Base-by-base conservation (phyloP, 106 monocot species). In the Dendrobium catenatum region DNA sequence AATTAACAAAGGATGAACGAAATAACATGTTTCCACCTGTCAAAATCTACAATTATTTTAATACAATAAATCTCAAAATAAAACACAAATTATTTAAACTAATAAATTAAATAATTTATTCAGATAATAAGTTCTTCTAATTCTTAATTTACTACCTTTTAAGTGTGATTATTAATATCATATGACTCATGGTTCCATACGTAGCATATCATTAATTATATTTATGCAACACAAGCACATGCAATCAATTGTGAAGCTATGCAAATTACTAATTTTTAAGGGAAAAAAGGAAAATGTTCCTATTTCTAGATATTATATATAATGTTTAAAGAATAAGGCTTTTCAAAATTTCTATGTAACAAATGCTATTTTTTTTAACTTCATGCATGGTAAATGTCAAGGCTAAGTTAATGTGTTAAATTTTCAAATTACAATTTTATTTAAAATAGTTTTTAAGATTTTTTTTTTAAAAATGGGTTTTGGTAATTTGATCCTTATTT, bases 141-240 rank as follows among this genome's bases (percentile, higher is more conserved):
- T 27, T 20, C 68, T 37, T 9, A 31, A 70, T 70, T 33, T 70
- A 6, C 24, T 22, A 64, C 24, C n/a, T 22, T 64, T 64, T n/a
- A 22, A 31, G 68, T 70, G 33, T 33, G 4, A 19, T 64, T 17
- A 20, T 64, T 24, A 20, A 20, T 64, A 18, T 22, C 20, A 9
- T 70, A 70, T 15, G 33, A 70, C 11, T 70, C 9, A 3, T 29
- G 11, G 33, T 10, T 70, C 8, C 10, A 70, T 70, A 9, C 4
- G 13, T 59, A 31, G 4, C 33, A 70, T 10, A 11, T 70, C 15
- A 31, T 31, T 70, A 33, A 70, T 31, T 22, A 70, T 70, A 70
- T 2, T 70, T 70, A 70, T 70, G 31, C 33, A 68, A 31, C 33
- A 98, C 90, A 85, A 93, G 98, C 83, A 98, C 98, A 19, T 56